phyloP scores from a whole-genome alignment of 352 stramenopile species.

The Blastocystis sp. region DNA sequence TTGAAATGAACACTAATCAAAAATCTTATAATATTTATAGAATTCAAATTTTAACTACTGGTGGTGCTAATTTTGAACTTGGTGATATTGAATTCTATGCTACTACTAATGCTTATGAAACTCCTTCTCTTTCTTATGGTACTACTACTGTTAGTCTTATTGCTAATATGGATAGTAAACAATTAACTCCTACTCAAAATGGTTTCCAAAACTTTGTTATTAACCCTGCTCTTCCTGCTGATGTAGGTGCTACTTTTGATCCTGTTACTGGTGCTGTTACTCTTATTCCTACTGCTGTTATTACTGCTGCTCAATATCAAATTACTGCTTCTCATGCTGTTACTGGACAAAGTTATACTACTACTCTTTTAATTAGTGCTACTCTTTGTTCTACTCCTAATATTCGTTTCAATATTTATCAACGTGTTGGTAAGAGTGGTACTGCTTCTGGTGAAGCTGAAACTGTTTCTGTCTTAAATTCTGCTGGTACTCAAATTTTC shows the following conservation, averaged over 20 bases:
- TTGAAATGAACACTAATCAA: too few relatives aligned
- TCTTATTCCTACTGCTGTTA: neutral
- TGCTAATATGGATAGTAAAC: neutral
- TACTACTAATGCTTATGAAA: neutral
- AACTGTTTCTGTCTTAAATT: too few relatives aligned
- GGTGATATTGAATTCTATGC: too few relatives aligned
- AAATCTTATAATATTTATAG: too few relatives aligned
- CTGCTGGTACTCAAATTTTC: too few relatives aligned
- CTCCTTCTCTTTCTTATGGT: constrained; percentile 8
- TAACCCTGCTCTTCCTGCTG: neutral
- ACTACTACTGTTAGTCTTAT: neutral
- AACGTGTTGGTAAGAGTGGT: too few relatives aligned
- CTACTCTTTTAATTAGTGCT: constrained; percentile 8
- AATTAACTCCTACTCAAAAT: neutral
- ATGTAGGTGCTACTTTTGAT: constrained; percentile 15
- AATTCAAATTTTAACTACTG: too few relatives aligned
- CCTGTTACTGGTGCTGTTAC: constrained; percentile 3
- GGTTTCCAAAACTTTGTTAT: constrained; percentile 20
- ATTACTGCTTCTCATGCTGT: neutral
- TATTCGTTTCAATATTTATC: too few relatives aligned
- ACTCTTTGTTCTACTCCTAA: constrained; percentile 3
- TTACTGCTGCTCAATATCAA: too few relatives aligned
- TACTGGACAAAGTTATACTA: neutral
- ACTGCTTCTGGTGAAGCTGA: too few relatives aligned
- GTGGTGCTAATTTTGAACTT: constrained; percentile 8